phyloP scores from a whole-genome alignment of 345 rosid species.

The Lagerstroemia speciosa region DNA sequence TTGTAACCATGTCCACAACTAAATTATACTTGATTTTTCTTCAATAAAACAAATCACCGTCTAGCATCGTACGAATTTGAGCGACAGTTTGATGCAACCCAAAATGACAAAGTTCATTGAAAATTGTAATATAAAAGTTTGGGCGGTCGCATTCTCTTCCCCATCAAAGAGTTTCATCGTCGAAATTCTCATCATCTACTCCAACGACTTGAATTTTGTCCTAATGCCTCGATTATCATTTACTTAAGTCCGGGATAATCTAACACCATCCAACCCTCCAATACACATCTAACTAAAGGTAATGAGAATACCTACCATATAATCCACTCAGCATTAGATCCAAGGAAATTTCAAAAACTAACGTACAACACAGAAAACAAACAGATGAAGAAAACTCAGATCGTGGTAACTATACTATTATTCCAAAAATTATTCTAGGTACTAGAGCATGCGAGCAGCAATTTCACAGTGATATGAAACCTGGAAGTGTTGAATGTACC shows the following conservation, averaged over 20 bases:
- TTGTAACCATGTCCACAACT: no score
- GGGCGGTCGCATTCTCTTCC: background rate
- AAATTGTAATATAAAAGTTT: no score
- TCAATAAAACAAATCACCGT: background rate
- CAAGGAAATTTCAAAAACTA: no score
- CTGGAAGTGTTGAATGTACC: background rate
- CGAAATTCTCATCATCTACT: background rate
- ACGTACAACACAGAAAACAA: no score
- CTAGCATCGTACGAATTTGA: background rate
- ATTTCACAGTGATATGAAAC: background rate
- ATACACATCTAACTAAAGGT: no score
- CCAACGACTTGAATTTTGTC: background rate
- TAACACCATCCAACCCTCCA: no score
- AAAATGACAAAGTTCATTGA: background rate
- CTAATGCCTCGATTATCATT: background rate
- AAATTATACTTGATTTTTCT: background rate
- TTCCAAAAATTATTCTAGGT: background rate
- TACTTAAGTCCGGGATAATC: no score
- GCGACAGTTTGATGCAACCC: background rate
- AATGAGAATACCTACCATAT: no score
- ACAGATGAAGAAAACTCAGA: no score
- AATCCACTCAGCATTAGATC: no score
- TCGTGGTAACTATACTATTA: no score
- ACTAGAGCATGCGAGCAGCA: background rate
- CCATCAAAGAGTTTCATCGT: background rate